These are phyloP conservation scores for Xerocomus nothofagi DNA, from an alignment of 1,284 basidiomycete species.

Conservation along the genomic window DNA sequence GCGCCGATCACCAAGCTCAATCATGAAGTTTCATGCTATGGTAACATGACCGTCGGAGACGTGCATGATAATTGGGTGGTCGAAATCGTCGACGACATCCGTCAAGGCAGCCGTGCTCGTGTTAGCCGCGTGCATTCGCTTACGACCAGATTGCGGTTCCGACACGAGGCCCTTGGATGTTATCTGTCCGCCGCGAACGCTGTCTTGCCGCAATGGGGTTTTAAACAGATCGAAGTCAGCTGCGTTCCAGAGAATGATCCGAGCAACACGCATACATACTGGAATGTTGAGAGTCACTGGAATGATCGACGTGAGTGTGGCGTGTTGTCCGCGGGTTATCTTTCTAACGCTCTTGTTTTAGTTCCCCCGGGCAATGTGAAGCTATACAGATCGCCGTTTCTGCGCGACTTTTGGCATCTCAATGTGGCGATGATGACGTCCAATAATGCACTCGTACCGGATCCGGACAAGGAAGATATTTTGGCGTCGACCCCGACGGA, in stretches of 20 bases:
- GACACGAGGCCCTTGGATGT: slow-evolving; percentile 77
- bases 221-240: slow-evolving; percentile 97
- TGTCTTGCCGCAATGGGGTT: slow-evolving; percentile 95
- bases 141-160: slow-evolving; percentile 87
- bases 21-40: slow-evolving; percentile 92
- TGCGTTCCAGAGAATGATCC: slow-evolving; percentile 90
- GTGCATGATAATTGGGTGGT: slow-evolving; percentile 90
- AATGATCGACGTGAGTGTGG: slow-evolving; percentile 79
- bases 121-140: slow-evolving; percentile 80
- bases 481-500: slow-evolving; percentile 90
- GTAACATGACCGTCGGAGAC: slow-evolving; percentile 86
- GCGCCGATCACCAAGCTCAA: slow-evolving; percentile 91
- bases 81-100: slow-evolving; percentile 91
- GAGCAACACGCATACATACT: slow-evolving; percentile 86
- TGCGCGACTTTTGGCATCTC: slow-evolving; percentile 97
- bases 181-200: slow-evolving; percentile 91
- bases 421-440: slow-evolving; percentile 99
- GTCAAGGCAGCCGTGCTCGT: slow-evolving; percentile 59
- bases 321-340: neutral
- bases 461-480: slow-evolving; percentile 98
- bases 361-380: slow-evolving; percentile 84
- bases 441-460: slow-evolving; percentile 96
- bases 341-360: slow-evolving; percentile 33
- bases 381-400: slow-evolving; percentile 88
- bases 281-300: slow-evolving; percentile 98